Evolutionary conservation across 768 basidiomycete genomes (phyloP), one percentile per base, ranked within the genome.

Genomic region (Xerocomellus chrysenteron): DNA sequence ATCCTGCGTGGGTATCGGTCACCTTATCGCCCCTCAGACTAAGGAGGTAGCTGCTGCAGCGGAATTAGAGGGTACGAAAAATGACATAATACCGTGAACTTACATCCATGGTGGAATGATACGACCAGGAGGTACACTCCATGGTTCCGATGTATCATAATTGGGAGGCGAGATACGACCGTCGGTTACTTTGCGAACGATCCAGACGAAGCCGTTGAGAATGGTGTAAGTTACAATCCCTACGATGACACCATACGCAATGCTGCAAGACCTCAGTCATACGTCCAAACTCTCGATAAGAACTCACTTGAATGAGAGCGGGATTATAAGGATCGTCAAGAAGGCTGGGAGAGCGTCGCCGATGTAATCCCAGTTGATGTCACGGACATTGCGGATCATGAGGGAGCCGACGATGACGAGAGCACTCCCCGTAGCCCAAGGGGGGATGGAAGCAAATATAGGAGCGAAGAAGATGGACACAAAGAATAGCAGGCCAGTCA

Each of bases 281-380:
- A 40, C 16, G 7, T 46, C 36, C 2, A 26, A 45, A 26, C 14
- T 41, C 33, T 45, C 9, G n/a, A 45, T 4, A 10, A 41, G 45
- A 12, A 72, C 81, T 59, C 55, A 88, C 87, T 91, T 91, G 79
- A 84, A 88, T 14, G 87, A 83, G 19, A 90, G 72, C 11, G 89
- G 89, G 56, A 93, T 93, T 51, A 90, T 80, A 48, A 94, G 78
- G 55, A 94, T 75, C 0, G 88, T 89, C 47, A 94, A 72, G 78
- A 94, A 93, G 0, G 92, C 90, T 13, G 92, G 92, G 0, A 94
- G 82, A n/a, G 87, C 82, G 65, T 94, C 91, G 9, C 92, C 92
- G 21, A 90, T 79, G 67, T 92, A 94, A 65, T 87, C 80, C 92
- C 92, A 94, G 72, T 94, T 94, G 71, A 94, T 87, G 45, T 91